Conservation (phyloP, 2,329 filamentous ascomycete species). For the Aspergillus pseudoglaucus region DNA sequence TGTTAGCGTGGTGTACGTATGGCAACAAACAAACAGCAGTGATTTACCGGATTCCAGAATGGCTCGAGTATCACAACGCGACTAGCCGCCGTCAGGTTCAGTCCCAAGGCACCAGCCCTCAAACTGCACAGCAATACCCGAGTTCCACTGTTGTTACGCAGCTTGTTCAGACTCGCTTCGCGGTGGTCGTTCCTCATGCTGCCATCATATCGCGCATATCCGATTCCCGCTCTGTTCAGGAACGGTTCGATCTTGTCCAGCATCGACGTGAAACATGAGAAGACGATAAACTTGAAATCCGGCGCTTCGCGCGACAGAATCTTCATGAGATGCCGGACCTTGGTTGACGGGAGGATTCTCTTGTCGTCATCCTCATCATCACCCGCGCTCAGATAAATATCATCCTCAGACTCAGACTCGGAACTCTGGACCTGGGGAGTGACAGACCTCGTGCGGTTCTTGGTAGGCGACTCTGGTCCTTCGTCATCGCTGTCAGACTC, state of each 20-base stretch:
- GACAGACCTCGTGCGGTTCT: slow-evolving; percentile 8
- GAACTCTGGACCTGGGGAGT: slow-evolving; percentile 25
- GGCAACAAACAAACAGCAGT: slow-evolving; percentile 7
- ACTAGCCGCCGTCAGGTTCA: slow-evolving; percentile 90
- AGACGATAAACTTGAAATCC: slow-evolving; percentile 95
- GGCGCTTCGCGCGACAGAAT: slow-evolving; percentile 72
- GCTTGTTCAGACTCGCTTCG: slow-evolving; percentile 71
- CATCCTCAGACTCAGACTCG: slow-evolving; percentile 37
- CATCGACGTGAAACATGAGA: slow-evolving; percentile 98
- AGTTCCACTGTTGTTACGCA: slow-evolving; percentile 68
- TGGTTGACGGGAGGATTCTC: slow-evolving; percentile 62
- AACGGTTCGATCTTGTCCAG: slow-evolving; percentile 93
- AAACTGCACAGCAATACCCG: slow-evolving; percentile 86
- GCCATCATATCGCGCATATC: slow-evolving; percentile 86
- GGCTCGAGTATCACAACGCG: slow-evolving; percentile 93
- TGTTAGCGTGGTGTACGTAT: slow-evolving; percentile 10
- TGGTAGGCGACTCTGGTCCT: slow-evolving; percentile 24
- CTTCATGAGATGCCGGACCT: slow-evolving; percentile 77
- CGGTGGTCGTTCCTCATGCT: slow-evolving; percentile 89
- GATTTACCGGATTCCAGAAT: slow-evolving; percentile 87
- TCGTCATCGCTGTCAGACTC: slow-evolving; percentile 53
- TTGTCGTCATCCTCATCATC: slow-evolving; percentile 25
- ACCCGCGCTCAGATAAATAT: slow-evolving; percentile 35
- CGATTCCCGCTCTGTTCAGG: slow-evolving; percentile 64
- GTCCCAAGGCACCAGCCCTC: slow-evolving; percentile 84